Base-by-base conservation (phyloP, 768 basidiomycete genomes). In the Calvatia gigantea region DNA sequence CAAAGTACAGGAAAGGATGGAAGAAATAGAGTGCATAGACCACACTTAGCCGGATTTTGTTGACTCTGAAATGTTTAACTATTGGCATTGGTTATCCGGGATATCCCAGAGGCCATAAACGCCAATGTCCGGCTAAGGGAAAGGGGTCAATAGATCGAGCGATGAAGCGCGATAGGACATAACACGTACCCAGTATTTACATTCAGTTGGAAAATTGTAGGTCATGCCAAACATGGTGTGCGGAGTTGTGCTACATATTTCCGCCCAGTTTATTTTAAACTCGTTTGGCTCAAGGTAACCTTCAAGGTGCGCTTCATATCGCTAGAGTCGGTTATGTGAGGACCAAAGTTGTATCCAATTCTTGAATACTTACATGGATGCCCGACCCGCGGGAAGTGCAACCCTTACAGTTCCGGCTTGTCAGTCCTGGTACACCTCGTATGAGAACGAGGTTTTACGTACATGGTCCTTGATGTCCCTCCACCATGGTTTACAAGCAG, bases 31-130 rank as follows among this genome's bases (percentile, higher is more conserved):
- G n/a, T n/a, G n/a, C n/a, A n/a, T n/a, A n/a, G n/a, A n/a, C n/a
- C n/a, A n/a, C n/a, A n/a, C n/a, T n/a, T n/a, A n/a, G n/a, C n/a
- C 23, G 23, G 51, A 42, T 15, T 17, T 4, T 37, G 4, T n/a
- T 37, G 35, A 37, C 11, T 37, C 28, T n/a, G 35, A n/a, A 37
- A 12, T 9, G n/a, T 9, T n/a, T n/a, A 14, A 43, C 44, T 42
- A 53, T 4, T 19, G 11, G 23, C 53, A 54, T 7, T 19, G 12
- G 12, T 15, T 12, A 39, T 54, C 53, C 2, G 53, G 53, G 23
- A 54, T n/a, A 21, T 54, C 53, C 53, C 53, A 54, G 27, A 46
- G 35, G 8, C 53, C 53, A 29, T 54, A 54, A 4, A 54, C 53
- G 6, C 53, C 53, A 6, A 38, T 39, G 12, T 38, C 47, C 4